These are phyloP conservation scores for Phytophthora constricta DNA, from an alignment of 352 stramenopile genomes.

Conservation along the genomic window DNA sequence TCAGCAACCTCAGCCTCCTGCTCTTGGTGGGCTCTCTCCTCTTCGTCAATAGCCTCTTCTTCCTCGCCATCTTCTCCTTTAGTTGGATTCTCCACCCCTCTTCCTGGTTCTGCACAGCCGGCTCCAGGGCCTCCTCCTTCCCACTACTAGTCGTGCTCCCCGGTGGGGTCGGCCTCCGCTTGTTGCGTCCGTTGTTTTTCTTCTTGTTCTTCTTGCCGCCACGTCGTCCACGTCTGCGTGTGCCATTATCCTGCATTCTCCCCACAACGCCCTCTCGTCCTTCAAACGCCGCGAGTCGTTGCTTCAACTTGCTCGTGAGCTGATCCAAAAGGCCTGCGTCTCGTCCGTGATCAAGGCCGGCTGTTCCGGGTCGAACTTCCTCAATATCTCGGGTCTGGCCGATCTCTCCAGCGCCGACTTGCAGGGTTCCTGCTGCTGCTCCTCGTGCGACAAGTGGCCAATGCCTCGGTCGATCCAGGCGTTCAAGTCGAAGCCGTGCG, in stretches of 20 bases:
- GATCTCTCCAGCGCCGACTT: conserved; percentile 31
- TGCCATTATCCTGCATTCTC: conserved; percentile 29
- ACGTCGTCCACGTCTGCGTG: conserved; percentile 28
- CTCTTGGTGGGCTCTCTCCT: conserved; percentile 24
- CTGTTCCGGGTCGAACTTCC: conserved; percentile 41
- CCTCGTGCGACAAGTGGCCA: conserved; percentile 68
- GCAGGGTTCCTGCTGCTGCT: conserved; percentile 52
- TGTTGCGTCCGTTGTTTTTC: conserved; percentile 37
- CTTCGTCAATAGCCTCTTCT: conserved; percentile 25
- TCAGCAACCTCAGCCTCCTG: conserved; percentile 4
- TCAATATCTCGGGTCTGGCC: conserved; percentile 42
- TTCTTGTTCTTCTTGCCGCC: conserved; percentile 46
- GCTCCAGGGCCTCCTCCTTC: conserved; percentile 29
- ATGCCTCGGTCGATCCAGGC: conserved; percentile 77
- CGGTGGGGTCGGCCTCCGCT: conserved; percentile 16
- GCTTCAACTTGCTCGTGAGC: conserved; percentile 36
- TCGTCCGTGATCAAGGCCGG: conserved; percentile 48
- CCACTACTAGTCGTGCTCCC: conserved; percentile 19
- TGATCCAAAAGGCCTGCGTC: conserved; percentile 52
- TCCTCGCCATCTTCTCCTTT: conserved; percentile 32
- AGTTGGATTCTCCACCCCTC: conserved; percentile 8
- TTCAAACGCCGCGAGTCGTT: conserved; percentile 31
- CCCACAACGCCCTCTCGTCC: conserved; percentile 1
- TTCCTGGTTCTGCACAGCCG: conserved; percentile 9
- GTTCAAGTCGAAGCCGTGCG: conserved; percentile 84